Evolutionary conservation across 352 stramenopile species (phyloP).

Genomic region (Phytophthora multivora): DNA sequence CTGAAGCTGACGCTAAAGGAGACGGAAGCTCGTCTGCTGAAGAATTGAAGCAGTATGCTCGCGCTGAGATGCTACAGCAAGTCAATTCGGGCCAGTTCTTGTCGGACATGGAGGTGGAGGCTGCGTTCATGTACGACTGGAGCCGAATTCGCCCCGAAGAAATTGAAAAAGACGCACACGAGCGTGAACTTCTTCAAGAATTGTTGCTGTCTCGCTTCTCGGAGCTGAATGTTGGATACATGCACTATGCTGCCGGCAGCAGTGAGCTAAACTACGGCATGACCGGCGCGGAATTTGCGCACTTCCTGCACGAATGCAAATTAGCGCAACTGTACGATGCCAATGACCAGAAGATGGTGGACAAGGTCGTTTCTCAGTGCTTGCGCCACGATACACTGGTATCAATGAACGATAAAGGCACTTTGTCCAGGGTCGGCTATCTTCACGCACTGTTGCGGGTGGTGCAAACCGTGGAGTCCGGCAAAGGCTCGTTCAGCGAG

Average conservation of each 20-base stretch:
- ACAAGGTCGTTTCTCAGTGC: slow-evolving; percentile 32
- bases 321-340: slow-evolving; percentile 44
- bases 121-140: slow-evolving; percentile 85
- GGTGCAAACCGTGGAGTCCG: slow-evolving; percentile 19
- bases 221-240: slow-evolving; percentile 61
- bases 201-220: slow-evolving; percentile 61
- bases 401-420: slow-evolving; percentile 57
- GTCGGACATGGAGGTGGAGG: slow-evolving; percentile 80
- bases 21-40: slow-evolving; percentile 29
- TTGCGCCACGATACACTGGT: slow-evolving; percentile 45
- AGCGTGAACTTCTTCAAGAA: slow-evolving; percentile 58
- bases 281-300: slow-evolving; percentile 62
- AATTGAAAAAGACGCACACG: slow-evolving; percentile 26
- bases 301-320: slow-evolving; percentile 80
- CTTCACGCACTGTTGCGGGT: slow-evolving; percentile 66
- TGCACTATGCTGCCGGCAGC: slow-evolving; percentile 78
- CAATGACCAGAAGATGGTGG: slow-evolving; percentile 52
- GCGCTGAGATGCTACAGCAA: slow-evolving; percentile 71
- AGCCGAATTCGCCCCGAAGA: slow-evolving; percentile 60
- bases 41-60: slow-evolving; percentile 69
- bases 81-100: slow-evolving; percentile 81
- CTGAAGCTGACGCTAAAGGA: slow-evolving; percentile 34
- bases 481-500: slow-evolving; percentile 21
- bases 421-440: slow-evolving; percentile 71
- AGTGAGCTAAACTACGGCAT: slow-evolving; percentile 72